These are phyloP conservation scores for Lactarius quietus DNA, from an alignment of 768 basidiomycete genomes.

Conservation along the genomic window DNA sequence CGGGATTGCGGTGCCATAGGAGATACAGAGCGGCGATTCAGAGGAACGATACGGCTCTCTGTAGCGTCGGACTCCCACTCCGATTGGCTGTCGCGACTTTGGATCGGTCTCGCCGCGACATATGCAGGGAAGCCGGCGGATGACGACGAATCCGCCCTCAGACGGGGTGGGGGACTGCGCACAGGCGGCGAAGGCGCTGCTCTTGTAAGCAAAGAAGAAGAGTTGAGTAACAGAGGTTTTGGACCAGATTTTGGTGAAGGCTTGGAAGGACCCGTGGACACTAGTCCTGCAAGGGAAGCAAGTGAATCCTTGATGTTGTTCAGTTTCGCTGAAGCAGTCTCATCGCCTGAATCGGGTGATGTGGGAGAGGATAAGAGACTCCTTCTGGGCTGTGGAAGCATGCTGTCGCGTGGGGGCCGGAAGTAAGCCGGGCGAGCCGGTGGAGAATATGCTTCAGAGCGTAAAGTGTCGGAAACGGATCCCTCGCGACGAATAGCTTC, in stretches of 20 bases:
- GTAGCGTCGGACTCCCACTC: constrained; percentile 55
- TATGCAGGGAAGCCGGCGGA: constrained; percentile 61
- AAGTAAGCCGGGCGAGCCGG: constrained; percentile 58
- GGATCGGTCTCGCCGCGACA: constrained; percentile 40
- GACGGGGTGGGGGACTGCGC: constrained; percentile 26
- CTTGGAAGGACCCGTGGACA: constrained; percentile 32
- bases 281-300: constrained; percentile 38
- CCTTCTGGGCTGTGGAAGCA: constrained; percentile 38
- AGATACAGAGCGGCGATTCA: constrained; percentile 66
- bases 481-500: constrained; percentile 33
- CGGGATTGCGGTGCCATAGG: constrained; percentile 51
- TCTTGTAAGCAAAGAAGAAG: constrained; percentile 33
- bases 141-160: constrained; percentile 51
- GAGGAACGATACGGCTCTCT: constrained; percentile 53
- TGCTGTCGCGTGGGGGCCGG: constrained; percentile 54
- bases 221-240: constrained; percentile 61
- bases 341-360: constrained; percentile 23
- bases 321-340: constrained; percentile 38
- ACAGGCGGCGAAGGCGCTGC: constrained; percentile 23
- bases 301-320: constrained; percentile 44
- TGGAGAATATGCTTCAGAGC: constrained; percentile 43
- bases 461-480: constrained; percentile 41
- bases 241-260: constrained; percentile 51
- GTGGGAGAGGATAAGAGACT: constrained; percentile 8
- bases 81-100: constrained; percentile 37